Conservation (phyloP, 108 stramenopile species). For the Mediolabrus comicus region DNA sequence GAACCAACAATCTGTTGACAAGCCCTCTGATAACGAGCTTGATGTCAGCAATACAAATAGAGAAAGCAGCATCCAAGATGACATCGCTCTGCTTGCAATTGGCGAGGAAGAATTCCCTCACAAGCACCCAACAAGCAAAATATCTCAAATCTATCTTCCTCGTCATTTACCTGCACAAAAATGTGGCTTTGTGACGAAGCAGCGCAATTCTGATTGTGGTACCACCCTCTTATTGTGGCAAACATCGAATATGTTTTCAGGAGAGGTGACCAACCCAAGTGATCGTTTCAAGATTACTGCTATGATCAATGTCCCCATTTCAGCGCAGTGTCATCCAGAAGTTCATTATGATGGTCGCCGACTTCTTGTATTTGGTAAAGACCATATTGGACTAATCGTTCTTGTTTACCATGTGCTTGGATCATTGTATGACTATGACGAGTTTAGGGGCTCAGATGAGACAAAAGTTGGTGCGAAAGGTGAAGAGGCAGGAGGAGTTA, state of each 20-base stretch:
- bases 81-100: conserved; percentile 23
- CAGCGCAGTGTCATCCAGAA: conserved; percentile 47
- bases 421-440: conserved; percentile 32
- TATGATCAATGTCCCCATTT: conserved; percentile 59
- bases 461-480: not conserved
- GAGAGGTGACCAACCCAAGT: not conserved
- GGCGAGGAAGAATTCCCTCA: conserved; percentile 24
- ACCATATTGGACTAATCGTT: conserved; percentile 63
- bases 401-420: conserved; percentile 63
- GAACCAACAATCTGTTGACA: not conserved
- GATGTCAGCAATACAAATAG: not conserved
- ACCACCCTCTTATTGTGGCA: conserved; percentile 62
- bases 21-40: not conserved
- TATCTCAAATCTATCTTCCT: conserved; percentile 40
- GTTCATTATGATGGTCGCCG: conserved; percentile 62
- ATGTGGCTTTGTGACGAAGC: conserved; percentile 64
- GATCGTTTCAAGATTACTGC: conserved; percentile 45
- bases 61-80: conserved; percentile 14
- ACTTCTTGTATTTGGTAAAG: conserved; percentile 67
- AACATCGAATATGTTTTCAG: conserved; percentile 11
- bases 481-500: conserved; percentile 44
- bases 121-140: conserved; percentile 39
- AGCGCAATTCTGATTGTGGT: conserved; percentile 42
- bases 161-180: conserved; percentile 44
- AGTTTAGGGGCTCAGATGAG: conserved; percentile 1